Conservation (phyloP, 2,329 filamentous ascomycete species). For the Aspergillus pseudoglaucus region DNA sequence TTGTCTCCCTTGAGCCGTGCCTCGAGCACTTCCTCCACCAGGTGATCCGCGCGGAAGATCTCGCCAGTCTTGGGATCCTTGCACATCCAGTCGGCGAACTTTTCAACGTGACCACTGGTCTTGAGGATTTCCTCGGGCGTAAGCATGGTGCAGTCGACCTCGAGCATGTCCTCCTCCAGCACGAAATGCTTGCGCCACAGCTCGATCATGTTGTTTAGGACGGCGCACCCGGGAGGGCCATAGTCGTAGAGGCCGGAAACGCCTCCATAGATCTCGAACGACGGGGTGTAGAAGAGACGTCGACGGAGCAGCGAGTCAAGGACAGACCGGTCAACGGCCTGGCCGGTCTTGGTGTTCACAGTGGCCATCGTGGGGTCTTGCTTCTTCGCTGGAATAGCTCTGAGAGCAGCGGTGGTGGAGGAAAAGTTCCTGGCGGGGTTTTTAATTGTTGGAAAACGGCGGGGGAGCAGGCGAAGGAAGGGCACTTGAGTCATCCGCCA, state of each 20-base stretch:
- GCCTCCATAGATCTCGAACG: constrained; percentile 92
- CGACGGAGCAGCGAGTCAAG: constrained; percentile 83
- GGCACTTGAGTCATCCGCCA: constrained; percentile 36
- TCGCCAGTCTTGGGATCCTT: constrained; percentile 97
- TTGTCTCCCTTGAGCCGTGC: constrained; percentile 81
- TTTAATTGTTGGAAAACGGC: constrained; percentile 22
- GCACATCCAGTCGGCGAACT: constrained; percentile 99
- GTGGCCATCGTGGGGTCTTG: constrained; percentile 46
- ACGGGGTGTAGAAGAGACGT: constrained; percentile 88
- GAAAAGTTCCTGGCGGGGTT: constrained; percentile 35
- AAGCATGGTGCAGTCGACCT: constrained; percentile 88
- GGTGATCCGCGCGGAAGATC: constrained; percentile 90
- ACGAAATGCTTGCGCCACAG: constrained; percentile 91
- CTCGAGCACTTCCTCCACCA: constrained; percentile 92
- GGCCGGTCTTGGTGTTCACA: constrained; percentile 75
- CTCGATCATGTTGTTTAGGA: constrained; percentile 83
- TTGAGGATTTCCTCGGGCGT: constrained; percentile 92
- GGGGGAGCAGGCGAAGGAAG: constrained; percentile 29
- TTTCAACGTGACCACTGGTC: constrained; percentile 93
- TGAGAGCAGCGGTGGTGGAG: constrained; percentile 28
- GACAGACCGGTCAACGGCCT: constrained; percentile 74
- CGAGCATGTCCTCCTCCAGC: constrained; percentile 88
- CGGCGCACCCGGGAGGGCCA: constrained; percentile 77
- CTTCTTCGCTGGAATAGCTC: constrained; percentile 23
- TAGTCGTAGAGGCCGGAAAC: constrained; percentile 89